phyloP scores from a whole-genome alignment of 1,284 basidiomycete genomes.

The Xerocomus amazonicus region DNA sequence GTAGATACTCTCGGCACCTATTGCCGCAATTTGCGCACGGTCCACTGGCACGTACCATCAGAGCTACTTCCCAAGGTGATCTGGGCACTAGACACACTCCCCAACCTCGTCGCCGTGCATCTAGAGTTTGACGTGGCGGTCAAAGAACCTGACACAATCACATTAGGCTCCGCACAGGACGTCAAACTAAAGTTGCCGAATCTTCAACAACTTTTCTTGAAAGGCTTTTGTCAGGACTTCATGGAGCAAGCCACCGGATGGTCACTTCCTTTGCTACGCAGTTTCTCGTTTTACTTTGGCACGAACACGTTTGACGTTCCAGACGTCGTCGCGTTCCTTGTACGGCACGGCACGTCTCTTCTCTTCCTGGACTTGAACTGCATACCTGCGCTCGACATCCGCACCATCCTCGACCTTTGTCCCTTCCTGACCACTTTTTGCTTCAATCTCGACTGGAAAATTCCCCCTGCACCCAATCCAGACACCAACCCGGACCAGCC shows the following conservation, averaged over 20 bases:
- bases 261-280: conserved; percentile 55
- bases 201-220: conserved; percentile 58
- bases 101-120: conserved; percentile 48
- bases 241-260: conserved; percentile 64
- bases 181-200: conserved; percentile 52
- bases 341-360: conserved; percentile 51
- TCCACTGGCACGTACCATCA: conserved; percentile 55
- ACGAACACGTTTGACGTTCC: conserved; percentile 48
- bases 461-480: conserved; percentile 34
- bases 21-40: conserved; percentile 49
- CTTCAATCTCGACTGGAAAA: conserved; percentile 71
- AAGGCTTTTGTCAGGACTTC: conserved; percentile 58
- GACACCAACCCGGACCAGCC: conserved; percentile 24
- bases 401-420: conserved; percentile 57
- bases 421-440: conserved; percentile 56
- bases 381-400: conserved; percentile 51
- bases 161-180: conserved; percentile 55
- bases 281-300: conserved; percentile 52
- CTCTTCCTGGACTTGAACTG: conserved; percentile 62
- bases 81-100: conserved; percentile 59
- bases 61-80: conserved; percentile 59
- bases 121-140: conserved; percentile 44
- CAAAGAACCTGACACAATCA: conserved; percentile 31
- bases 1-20: conserved; percentile 55
- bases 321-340: conserved; percentile 56